These are phyloP conservation scores for Blastomyces gilchristii DNA, from an alignment of 2,329 filamentous ascomycete genomes.

Conservation along the genomic window DNA sequence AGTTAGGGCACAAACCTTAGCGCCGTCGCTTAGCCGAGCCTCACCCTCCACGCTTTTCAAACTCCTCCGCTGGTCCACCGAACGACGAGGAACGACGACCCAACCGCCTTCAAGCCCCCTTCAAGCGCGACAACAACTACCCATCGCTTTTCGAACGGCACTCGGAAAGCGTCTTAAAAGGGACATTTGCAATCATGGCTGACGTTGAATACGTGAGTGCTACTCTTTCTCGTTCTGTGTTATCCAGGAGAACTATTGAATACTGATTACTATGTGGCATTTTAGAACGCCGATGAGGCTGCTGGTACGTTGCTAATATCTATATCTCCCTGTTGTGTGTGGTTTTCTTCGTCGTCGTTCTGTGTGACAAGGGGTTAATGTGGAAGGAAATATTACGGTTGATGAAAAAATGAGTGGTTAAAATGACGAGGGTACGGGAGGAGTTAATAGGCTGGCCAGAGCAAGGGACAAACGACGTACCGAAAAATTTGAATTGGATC, in stretches of 20 bases:
- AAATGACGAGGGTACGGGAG: not conserved
- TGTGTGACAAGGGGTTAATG: not conserved
- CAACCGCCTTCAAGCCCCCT: constrained; percentile 1
- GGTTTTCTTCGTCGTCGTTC: not conserved
- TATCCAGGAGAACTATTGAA: constrained; percentile 12
- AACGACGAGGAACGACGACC: constrained; percentile 11
- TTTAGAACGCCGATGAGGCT: constrained; percentile 90
- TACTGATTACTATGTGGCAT: constrained; percentile 23
- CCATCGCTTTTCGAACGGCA: constrained; percentile 37
- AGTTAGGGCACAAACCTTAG: constrained; percentile 32
- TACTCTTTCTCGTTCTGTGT: constrained; percentile 10
- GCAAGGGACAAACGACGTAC: not conserved
- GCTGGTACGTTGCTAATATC: constrained; percentile 49
- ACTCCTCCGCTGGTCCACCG: constrained; percentile 13
- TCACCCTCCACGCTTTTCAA: constrained; percentile 24
- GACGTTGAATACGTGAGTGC: constrained; percentile 75
- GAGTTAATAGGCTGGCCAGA: not conserved
- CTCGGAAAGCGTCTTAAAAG: constrained; percentile 37
- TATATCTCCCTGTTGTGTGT: constrained; percentile 16
- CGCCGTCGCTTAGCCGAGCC: constrained; percentile 34
- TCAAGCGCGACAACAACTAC: constrained; percentile 9
- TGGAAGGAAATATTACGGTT: not conserved
- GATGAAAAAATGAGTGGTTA: not conserved
- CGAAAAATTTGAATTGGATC: not conserved
- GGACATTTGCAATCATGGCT: constrained; percentile 62